Percentiles rank a stretch among this genome's conserved stretches.
Evolutionary conservation across 2,329 filamentous ascomycete genomes (phyloP).

Genomic region (Ascochyta fabae): DNA sequence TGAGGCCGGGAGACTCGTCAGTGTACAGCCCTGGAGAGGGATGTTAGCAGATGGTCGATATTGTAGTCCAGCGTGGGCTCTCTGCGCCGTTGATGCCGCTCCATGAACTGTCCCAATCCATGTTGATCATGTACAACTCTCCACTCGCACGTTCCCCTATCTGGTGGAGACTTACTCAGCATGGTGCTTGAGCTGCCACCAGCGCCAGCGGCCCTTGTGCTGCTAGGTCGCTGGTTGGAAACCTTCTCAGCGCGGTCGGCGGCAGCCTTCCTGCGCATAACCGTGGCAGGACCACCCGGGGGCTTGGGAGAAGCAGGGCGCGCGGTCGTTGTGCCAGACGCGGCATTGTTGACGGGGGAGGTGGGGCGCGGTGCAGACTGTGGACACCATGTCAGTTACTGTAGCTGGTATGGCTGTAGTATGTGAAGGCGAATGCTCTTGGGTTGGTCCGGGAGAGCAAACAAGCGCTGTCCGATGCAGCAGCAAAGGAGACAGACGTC

Average conservation of each 20-base stretch:
- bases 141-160: background rate
- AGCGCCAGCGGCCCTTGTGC: slow-evolving; percentile 90
- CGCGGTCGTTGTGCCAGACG: slow-evolving; percentile 71
- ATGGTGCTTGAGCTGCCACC: slow-evolving; percentile 98
- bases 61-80: background rate
- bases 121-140: background rate
- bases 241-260: slow-evolving; percentile 97
- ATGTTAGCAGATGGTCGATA: background rate
- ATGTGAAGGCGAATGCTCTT: background rate
- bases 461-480: background rate
- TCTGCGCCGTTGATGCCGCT: background rate
- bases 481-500: background rate
- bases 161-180: slow-evolving; percentile 73
- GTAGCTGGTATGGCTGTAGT: background rate
- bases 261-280: slow-evolving; percentile 91
- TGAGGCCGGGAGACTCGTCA: slow-evolving; percentile 94
- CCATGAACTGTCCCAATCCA: background rate
- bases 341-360: slow-evolving; percentile 47
- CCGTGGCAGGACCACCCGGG: slow-evolving; percentile 92
- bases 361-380: slow-evolving; percentile 48
- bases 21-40: slow-evolving; percentile 81
- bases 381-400: slow-evolving; percentile 15
- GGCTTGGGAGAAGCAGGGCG: slow-evolving; percentile 86
- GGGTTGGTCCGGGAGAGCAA: background rate
- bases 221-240: slow-evolving; percentile 89